phyloP scores from a whole-genome alignment of 2,329 filamentous ascomycete genomes.

The Talaromyces atroroseus region DNA sequence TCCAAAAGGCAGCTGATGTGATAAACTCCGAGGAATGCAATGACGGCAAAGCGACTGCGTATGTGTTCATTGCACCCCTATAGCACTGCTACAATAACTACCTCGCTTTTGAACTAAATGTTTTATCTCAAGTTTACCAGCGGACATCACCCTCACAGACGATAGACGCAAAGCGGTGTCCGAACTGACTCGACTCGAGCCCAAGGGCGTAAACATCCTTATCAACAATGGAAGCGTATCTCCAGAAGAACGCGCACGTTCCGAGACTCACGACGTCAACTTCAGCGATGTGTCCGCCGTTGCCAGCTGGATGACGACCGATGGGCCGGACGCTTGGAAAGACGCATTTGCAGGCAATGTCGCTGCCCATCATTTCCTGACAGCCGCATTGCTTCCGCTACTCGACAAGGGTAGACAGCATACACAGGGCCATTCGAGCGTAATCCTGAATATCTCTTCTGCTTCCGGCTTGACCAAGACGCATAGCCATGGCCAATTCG shows the following conservation, averaged over 20 bases:
- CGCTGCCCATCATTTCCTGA: constrained; percentile 48
- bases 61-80: constrained; percentile 11
- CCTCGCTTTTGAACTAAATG: background rate
- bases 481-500: constrained; percentile 46
- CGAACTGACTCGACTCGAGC: constrained; percentile 49
- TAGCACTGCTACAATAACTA: background rate
- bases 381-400: constrained; percentile 51
- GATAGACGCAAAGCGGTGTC: constrained; percentile 45
- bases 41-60: constrained; percentile 40
- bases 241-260: constrained; percentile 48
- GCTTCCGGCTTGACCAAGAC: constrained; percentile 50
- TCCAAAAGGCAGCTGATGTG: constrained; percentile 41
- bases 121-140: constrained; percentile 26
- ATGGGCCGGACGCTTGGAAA: constrained; percentile 38
- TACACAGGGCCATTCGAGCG: constrained; percentile 45
- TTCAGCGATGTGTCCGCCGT: constrained; percentile 15
- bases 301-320: constrained; percentile 15
- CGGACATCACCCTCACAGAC: constrained; percentile 49
- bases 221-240: constrained; percentile 41
- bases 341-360: constrained; percentile 51
- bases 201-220: constrained; percentile 48
- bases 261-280: constrained; percentile 26
- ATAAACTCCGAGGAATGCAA: constrained; percentile 32
- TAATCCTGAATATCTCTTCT: constrained; percentile 51
- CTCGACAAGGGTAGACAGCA: constrained; percentile 45